phyloP scores from a whole-genome alignment of 495 filamentous ascomycete species.

The Penicillium macrosclerotiorum region DNA sequence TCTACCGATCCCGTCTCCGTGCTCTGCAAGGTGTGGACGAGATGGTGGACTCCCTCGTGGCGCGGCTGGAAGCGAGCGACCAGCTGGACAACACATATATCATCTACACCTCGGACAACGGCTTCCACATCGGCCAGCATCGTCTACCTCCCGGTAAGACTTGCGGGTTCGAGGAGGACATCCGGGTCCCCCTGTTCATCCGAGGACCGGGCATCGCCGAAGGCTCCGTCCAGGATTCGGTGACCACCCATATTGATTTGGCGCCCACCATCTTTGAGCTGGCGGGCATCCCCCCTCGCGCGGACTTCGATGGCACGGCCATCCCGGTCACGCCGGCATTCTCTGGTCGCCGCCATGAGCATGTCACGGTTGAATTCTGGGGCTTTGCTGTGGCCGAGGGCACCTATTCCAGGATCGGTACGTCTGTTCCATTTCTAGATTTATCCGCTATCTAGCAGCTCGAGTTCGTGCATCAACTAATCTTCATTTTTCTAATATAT shows the following conservation, averaged over 20 bases:
- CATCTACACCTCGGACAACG: constrained; percentile 72
- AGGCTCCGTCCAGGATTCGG: constrained; percentile 45
- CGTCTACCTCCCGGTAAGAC: constrained; percentile 69
- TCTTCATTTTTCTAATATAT: not conserved
- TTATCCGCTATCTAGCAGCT: too few relatives aligned
- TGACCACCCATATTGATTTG: constrained; percentile 68
- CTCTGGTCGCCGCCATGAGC: constrained; percentile 51
- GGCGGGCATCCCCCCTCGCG: constrained; percentile 44
- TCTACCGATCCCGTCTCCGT: constrained; percentile 62
- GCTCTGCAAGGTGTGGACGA: constrained; percentile 69
- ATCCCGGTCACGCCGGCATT: constrained; percentile 46
- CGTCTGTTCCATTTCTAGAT: too few relatives aligned
- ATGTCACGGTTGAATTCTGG: constrained; percentile 68
- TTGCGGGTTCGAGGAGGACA: constrained; percentile 71
- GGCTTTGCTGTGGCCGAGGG: constrained; percentile 54
- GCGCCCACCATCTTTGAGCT: constrained; percentile 62
- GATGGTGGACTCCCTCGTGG: constrained; percentile 58
- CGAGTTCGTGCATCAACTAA: too few relatives aligned
- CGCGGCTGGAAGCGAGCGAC: constrained; percentile 46
- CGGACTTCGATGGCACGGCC: constrained; percentile 59
- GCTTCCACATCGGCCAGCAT: constrained; percentile 74
- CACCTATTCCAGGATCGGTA: constrained; percentile 30
- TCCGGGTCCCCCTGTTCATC: constrained; percentile 65
- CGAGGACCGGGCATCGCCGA: constrained; percentile 56
- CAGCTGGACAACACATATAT: constrained; percentile 68